Evolutionary conservation across 2,329 filamentous ascomycete genomes (phyloP), one percentile per base, ranked within the genome.

Genomic region (Metarhizium anisopliae): DNA sequence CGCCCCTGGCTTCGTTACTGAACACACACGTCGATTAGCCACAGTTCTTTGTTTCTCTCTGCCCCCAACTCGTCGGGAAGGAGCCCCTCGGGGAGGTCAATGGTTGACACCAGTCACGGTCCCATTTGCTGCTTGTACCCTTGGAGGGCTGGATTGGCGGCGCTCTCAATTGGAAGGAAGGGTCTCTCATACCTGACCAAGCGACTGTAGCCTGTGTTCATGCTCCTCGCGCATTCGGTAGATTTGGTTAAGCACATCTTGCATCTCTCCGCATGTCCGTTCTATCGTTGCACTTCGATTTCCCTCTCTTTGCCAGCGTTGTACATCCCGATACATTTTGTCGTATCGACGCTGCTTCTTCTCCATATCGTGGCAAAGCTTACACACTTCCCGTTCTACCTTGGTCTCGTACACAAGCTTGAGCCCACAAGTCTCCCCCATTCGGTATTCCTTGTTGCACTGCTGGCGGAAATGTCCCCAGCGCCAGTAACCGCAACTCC

Each of bases 351-450:
- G 84, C 67, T 81, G 75, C 75, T 96, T 96, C 73, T 88, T 92
- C 67, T 91, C 86, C 63, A 92, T 90, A 73, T 94, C 91, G 66
- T 90, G 86, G 75, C 93, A 97, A 60, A 91, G 79, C 69, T 88
- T 89, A 78, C 93, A 97, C 64, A 83, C 82, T 55, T 82, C 81
- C 47, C 70, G 64, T 54, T 86, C 78, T 57, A 77, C 76, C 60
- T 83, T 78, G 30, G 89, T 92, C 63, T 83, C 77, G 76, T 88
- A 91, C 67, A 96, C 86, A 61, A 96, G 82, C 75, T 90, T 95
- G 75, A 96, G 86, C 59, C 93, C 93, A 74, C 93, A 97, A 42
- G 93, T 96, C 78, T 97, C 93, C 66, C 93, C 93, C 62, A 89
- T 96, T 62, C 93, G 89, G 76, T 95, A 95, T 72, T 96, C 93